Evolutionary conservation across 768 basidiomycete genomes (phyloP).

Genomic region (Leccinum variicolor): DNA sequence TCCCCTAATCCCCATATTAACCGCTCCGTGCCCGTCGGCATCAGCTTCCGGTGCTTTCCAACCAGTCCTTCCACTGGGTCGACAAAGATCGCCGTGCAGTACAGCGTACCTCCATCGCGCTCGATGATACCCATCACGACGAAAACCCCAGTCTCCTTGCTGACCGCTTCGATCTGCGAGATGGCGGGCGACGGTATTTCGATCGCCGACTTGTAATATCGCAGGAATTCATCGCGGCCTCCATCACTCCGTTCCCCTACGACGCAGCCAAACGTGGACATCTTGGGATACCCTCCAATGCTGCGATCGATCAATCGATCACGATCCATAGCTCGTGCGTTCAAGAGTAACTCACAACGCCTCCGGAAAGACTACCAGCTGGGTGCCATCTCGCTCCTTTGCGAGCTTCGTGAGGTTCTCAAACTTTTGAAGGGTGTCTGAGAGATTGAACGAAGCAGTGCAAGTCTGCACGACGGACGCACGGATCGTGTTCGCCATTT

Average conservation of each 20-base stretch:
- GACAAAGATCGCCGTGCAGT: conserved; percentile 58
- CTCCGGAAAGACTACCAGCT: conserved; percentile 55
- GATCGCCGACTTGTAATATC: conserved; percentile 53
- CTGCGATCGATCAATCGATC: conserved; percentile 24
- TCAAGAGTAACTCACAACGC: conserved; percentile 42
- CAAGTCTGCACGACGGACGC: conserved; percentile 55
- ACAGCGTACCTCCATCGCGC: conserved; percentile 18
- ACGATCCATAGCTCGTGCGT: not conserved
- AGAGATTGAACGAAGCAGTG: conserved; percentile 43
- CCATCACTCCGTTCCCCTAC: conserved; percentile 48
- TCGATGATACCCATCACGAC: conserved; percentile 55
- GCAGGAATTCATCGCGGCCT: conserved; percentile 58
- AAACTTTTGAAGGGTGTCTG: conserved; percentile 48
- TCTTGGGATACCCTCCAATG: conserved; percentile 59
- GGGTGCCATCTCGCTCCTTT: conserved; percentile 42
- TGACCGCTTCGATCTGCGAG: conserved; percentile 45
- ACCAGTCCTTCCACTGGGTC: conserved; percentile 49
- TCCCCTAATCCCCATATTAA: conserved; percentile 64
- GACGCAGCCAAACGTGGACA: conserved; percentile 40
- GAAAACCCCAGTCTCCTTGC: conserved; percentile 47
- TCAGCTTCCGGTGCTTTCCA: conserved; percentile 62
- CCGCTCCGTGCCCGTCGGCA: conserved; percentile 60
- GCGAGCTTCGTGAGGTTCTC: conserved; percentile 44
- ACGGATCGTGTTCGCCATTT: conserved; percentile 35
- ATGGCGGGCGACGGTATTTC: conserved; percentile 52